Evolutionary conservation across 192 early-diverging fungal species (phyloP).

Genomic region (Podila verticillata): DNA sequence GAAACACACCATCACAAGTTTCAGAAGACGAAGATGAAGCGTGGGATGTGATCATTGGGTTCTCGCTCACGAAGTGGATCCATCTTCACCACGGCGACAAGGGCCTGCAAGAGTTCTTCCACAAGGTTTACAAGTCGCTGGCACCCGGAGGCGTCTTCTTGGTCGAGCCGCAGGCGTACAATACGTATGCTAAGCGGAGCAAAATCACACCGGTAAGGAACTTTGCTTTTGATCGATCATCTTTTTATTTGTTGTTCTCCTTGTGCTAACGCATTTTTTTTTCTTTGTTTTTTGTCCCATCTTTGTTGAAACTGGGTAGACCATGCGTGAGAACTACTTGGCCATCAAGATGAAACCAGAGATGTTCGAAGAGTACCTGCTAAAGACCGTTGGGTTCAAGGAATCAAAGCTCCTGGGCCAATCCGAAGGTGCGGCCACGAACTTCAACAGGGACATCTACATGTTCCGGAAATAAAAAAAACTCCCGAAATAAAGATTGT

Average conservation of each 20-base stretch:
- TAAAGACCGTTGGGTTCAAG: slow-evolving; percentile 51
- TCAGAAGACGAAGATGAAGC: not conserved
- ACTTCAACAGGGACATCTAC: slow-evolving; percentile 38
- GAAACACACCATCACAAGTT: not conserved
- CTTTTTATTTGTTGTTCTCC: slow-evolving; percentile 16
- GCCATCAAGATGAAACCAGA: slow-evolving; percentile 54
- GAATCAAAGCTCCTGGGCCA: slow-evolving; percentile 28
- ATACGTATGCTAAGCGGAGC: slow-evolving; percentile 62
- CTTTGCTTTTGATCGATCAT: not conserved
- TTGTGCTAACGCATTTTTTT: not conserved
- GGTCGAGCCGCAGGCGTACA: slow-evolving; percentile 75
- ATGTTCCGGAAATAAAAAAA: slow-evolving; percentile 33
- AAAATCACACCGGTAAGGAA: slow-evolving; percentile 46
- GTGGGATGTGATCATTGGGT: slow-evolving; percentile 75
- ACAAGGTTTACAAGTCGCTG: slow-evolving; percentile 66
- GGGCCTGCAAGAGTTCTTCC: slow-evolving; percentile 73
- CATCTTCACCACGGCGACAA: slow-evolving; percentile 79
- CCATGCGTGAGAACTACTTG: slow-evolving; percentile 41
- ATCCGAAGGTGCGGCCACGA: slow-evolving; percentile 22
- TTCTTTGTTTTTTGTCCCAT: not conserved
- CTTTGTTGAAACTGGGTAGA: slow-evolving; percentile 20
- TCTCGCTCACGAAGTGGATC: slow-evolving; percentile 86
- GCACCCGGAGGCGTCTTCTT: slow-evolving; percentile 69
- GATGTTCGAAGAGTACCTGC: slow-evolving; percentile 52
- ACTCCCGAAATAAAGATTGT: too few species aligned